These are phyloP conservation scores for Aurantiochytrium sp. DNA, from an alignment of 108 stramenopile genomes.

Conservation along the genomic window DNA sequence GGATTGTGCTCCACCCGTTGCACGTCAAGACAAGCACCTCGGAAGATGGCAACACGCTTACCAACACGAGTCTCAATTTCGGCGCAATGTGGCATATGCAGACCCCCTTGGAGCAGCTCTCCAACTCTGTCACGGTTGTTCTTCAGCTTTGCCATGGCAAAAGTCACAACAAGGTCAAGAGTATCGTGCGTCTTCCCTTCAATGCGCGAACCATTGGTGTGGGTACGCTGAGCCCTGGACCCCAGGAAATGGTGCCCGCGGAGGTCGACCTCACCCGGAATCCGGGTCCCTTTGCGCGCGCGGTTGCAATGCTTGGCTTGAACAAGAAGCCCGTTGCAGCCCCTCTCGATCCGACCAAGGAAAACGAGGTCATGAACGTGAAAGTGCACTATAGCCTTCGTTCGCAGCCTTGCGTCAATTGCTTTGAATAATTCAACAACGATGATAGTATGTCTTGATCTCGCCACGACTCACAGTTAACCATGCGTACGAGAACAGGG, in stretches of 20 bases:
- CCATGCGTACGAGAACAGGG: too few species aligned
- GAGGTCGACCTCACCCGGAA: background rate
- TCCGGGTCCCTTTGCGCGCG: background rate
- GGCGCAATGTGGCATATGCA: conserved; percentile 14
- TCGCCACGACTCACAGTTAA: too few species aligned
- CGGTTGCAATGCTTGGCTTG: background rate
- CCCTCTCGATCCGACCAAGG: background rate
- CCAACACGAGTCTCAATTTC: background rate
- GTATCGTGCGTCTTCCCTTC: background rate
- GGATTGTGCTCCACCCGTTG: background rate
- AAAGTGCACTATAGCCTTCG: background rate
- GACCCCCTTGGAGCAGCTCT: background rate
- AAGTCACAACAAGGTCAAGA: background rate
- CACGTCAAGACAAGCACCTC: background rate
- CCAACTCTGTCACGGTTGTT: background rate
- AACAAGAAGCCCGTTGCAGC: background rate
- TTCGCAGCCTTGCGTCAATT: background rate
- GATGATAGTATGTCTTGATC: background rate
- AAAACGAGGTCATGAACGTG: background rate
- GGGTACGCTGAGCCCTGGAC: background rate
- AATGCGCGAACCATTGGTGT: conserved; percentile 8
- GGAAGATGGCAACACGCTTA: background rate
- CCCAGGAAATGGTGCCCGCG: background rate
- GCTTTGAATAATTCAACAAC: background rate
- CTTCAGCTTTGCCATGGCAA: background rate